A percentile compares a stretch with the other conserved stretches of the same genome.
Conservation (phyloP, 129 eudicot species). For the Rutidosis leptorrhynchoides region DNA sequence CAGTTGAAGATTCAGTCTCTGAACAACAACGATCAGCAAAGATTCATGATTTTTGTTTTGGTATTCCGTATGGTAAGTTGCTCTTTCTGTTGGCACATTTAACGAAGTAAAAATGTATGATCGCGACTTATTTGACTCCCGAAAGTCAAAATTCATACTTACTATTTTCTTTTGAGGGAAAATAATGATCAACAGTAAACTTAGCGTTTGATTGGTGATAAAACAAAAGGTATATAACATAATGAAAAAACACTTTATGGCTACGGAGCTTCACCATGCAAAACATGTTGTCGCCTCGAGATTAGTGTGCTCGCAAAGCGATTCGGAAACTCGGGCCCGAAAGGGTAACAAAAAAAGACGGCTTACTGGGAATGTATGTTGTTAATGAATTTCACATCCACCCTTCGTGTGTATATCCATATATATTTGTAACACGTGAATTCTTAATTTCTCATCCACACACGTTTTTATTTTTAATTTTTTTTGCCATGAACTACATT, state of each 20-base stretch:
- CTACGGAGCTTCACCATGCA: too few species aligned
- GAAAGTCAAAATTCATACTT: neutral
- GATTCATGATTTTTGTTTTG: conserved; percentile 73
- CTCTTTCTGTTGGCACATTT: conserved; percentile 2
- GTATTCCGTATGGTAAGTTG: conserved; percentile 25
- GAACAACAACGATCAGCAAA: conserved; percentile 62
- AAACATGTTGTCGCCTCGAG: too few species aligned
- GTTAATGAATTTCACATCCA: neutral
- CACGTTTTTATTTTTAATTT: too few species aligned
- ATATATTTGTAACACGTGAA: neutral
- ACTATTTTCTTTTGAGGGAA: neutral
- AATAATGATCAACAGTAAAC: neutral
- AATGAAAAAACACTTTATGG: too few species aligned
- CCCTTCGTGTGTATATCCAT: neutral
- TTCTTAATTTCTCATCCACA: neutral
- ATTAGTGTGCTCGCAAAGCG: too few species aligned
- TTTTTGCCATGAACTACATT: neutral
- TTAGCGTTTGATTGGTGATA: neutral
- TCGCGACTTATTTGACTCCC: neutral
- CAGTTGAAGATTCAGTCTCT: conserved; percentile 20
- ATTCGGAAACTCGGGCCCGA: too few species aligned
- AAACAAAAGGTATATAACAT: neutral
- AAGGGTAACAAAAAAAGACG: too few species aligned
- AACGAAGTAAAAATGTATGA: neutral
- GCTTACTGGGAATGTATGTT: neutral